phyloP scores from a whole-genome alignment of 192 early-diverging fungal genomes.

The Coemansia sp. region DNA sequence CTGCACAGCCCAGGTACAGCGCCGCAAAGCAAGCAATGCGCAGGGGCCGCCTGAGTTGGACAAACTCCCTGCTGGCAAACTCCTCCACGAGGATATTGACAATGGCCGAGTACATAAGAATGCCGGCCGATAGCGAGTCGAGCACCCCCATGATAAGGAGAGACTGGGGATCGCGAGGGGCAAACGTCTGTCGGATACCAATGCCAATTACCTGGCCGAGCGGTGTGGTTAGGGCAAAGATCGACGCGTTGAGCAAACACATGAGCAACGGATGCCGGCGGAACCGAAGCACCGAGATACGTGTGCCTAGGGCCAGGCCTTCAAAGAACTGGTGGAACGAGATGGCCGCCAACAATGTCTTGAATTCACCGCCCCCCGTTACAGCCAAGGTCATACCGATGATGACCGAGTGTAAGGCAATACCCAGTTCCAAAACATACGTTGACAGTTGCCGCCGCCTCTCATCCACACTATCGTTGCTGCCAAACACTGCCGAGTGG shows the following conservation, averaged over 20 bases:
- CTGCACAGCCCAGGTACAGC: constrained; percentile 64
- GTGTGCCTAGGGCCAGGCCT: constrained; percentile 69
- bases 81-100: constrained; percentile 70
- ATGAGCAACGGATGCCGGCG: constrained; percentile 22
- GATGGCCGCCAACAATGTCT: constrained; percentile 57
- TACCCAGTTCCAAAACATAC: constrained; percentile 72
- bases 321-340: constrained; percentile 76
- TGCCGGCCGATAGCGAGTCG: constrained; percentile 74
- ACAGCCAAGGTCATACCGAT: constrained; percentile 66
- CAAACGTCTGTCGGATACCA: constrained; percentile 56
- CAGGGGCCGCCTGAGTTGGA: constrained; percentile 6
- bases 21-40: constrained; percentile 53
- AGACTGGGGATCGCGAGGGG: constrained; percentile 47
- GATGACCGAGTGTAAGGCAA: constrained; percentile 70
- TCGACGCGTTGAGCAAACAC: constrained; percentile 51
- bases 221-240: constrained; percentile 78
- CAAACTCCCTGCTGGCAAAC: constrained; percentile 54
- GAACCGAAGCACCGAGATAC: constrained; percentile 55
- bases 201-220: constrained; percentile 77
- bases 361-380: constrained; percentile 52
- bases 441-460: constrained; percentile 50
- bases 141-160: constrained; percentile 70
- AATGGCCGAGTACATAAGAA: constrained; percentile 72
- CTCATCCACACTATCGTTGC: no score
- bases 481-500: constrained; percentile 8